Base-by-base conservation (phyloP, 2,329 filamentous ascomycete species). In the Ophiostoma australiae region DNA sequence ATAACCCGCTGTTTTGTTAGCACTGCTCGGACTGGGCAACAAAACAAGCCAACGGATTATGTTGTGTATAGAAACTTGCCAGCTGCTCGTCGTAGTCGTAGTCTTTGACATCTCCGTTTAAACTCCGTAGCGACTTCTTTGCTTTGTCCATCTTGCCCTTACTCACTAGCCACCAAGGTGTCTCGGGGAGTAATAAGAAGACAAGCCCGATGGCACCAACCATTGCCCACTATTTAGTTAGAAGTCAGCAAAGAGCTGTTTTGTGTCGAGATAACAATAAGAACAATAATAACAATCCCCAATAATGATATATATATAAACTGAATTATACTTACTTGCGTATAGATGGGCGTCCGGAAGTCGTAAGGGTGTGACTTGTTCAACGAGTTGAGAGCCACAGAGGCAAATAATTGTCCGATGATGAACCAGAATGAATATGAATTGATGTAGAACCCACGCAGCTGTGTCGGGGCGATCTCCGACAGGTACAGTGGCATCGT, bases 341-440 rank as follows among this genome's bases (percentile, higher is more conserved):
- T 79, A 44, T 10, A 81, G 67, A 82, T 81, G 1, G 81, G 77
- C 4, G 77, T 78, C 3, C 76, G 75, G 70, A 78, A 82, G 55
- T 82, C 74, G 37, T 76, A 76, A 0, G 80, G 80, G 58, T 79
- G 75, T 0, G 67, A 69, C 1, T 73, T 72, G 44, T 77, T 77
- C 8, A 82, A 76, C 10, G 73, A 73, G 55, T 82, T 77, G 10
- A 83, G 77, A 1, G 81, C 81, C 0, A 83, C 78, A 1, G 80
- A 80, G n/a, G 79, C 80, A 67, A 81, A 81, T 8, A 83, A 76
- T 68, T 81, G 80, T 1, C 80, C 80, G 2, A 82, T 70, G 7
- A 81, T 78, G 72, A 81, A 82, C 81, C 81, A 83, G 68, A 81
- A 80, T 23, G 75, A 78, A 70, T 81, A 80, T 1, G 79, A 78